These are phyloP conservation scores for Cladosporium phlei DNA, from an alignment of 2,329 filamentous ascomycete genomes.

Conservation along the genomic window DNA sequence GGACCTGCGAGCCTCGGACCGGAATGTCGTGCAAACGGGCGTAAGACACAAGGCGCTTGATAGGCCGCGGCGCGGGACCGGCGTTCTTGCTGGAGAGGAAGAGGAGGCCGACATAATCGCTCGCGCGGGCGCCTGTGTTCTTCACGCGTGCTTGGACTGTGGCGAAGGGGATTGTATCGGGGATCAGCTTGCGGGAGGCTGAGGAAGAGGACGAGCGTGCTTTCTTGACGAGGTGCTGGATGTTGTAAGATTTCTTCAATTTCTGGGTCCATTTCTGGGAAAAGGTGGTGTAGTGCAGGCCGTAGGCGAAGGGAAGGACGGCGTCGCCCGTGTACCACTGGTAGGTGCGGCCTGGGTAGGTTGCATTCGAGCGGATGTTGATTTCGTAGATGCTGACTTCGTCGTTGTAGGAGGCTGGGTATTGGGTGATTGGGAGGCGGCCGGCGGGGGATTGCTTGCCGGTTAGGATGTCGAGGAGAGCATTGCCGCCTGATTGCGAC, in stretches of 20 bases:
- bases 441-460: constrained; percentile 39
- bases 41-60: constrained; percentile 37
- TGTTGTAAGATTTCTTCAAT: constrained; percentile 29
- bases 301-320: constrained; percentile 41
- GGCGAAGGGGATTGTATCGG: constrained; percentile 3
- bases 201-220: neutral
- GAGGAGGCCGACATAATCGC: constrained; percentile 40
- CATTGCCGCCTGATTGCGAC: constrained; percentile 40
- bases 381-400: constrained; percentile 19
- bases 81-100: constrained; percentile 36
- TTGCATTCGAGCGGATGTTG: constrained; percentile 34
- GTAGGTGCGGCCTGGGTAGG: constrained; percentile 40
- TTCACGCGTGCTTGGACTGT: constrained; percentile 34
- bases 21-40: constrained; percentile 19
- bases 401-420: constrained; percentile 37
- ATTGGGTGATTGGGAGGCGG: constrained; percentile 34
- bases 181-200: neutral
- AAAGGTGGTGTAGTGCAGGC: constrained; percentile 43
- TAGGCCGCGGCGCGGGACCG: constrained; percentile 39
- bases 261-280: constrained; percentile 16
- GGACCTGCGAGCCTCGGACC: constrained; percentile 21
- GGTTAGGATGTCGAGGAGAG: constrained; percentile 40
- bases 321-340: constrained; percentile 39
- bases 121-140: constrained; percentile 34
- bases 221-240: constrained; percentile 28